A percentile compares a stretch with the other conserved stretches of the same genome.
phyloP scores from a whole-genome alignment of 768 basidiomycete species.

The Stropharia rugosoannulata region DNA sequence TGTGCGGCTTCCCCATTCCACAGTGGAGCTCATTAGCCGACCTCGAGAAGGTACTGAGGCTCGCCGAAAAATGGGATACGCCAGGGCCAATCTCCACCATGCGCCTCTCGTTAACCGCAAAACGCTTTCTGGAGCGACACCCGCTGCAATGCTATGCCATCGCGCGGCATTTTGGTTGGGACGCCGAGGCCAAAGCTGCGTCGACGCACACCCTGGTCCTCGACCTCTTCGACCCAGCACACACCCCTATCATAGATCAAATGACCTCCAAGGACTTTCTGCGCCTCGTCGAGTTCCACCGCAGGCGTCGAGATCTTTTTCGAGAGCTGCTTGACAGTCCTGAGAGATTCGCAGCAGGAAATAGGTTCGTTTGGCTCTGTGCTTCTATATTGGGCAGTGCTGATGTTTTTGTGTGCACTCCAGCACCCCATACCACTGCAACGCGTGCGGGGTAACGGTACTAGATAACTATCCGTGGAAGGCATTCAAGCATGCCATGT shows the following conservation, averaged over 20 bases:
- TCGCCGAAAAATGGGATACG: constrained; percentile 74
- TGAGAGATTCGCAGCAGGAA: constrained; percentile 56
- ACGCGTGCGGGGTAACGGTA: constrained; percentile 48
- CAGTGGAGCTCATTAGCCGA: constrained; percentile 48
- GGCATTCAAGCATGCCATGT: constrained; percentile 55
- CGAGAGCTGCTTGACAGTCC: constrained; percentile 52
- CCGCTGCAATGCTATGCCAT: constrained; percentile 55
- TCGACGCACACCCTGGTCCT: constrained; percentile 57
- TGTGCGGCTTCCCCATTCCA: constrained; percentile 52
- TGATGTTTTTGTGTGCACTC: constrained; percentile 3
- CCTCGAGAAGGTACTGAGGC: constrained; percentile 52
- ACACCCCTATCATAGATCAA: constrained; percentile 44
- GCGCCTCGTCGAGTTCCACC: constrained; percentile 57
- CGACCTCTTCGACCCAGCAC: constrained; percentile 40
- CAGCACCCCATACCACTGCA: constrained; percentile 43
- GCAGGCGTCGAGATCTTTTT: constrained; percentile 49
- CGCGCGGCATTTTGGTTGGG: constrained; percentile 64
- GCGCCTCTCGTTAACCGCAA: constrained; percentile 49
- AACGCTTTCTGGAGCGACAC: constrained; percentile 40
- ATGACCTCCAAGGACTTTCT: constrained; percentile 53
- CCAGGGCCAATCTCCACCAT: constrained; percentile 57
- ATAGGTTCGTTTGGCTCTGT: constrained; percentile 30
- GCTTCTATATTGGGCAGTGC: constrained; percentile 4
- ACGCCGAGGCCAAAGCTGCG: constrained; percentile 53
- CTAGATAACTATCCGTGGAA: constrained; percentile 65